Evolutionary conservation across 768 basidiomycete species (phyloP), one percentile per base, ranked within the genome.

Genomic region (Kwoniella botswanensis): DNA sequence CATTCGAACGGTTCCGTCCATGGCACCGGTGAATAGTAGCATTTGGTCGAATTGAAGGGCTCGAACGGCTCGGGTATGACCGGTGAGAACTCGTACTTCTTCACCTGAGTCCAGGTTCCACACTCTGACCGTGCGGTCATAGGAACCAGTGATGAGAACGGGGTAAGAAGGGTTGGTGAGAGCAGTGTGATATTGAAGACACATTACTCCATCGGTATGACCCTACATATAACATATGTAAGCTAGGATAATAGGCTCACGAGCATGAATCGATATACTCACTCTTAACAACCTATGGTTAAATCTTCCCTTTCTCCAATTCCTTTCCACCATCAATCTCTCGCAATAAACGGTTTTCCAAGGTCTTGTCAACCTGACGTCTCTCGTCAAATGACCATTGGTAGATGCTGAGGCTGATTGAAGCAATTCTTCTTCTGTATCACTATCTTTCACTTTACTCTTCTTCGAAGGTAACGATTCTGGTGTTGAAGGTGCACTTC

Each of bases 281-380:
- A 80, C 80, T 76, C 91, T 90, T 66, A 98, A 86, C 0, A 90
- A 92, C 58, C 91, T 91, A 46, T 91, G 91, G 5, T 88, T 90
- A 84, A 90, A 96, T 42, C 93, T 89, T 11, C 96, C 96, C 56
- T 93, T 90, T 21, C 96, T 89, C 97, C 97, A 99, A 83, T 99
- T 99, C 59, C 94, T 89, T 84, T 98, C 97, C 55, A 99, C 89
- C 21, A 91, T 90, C 83, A 98, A 89, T n/a, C 97, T 91, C 82
- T 99, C 97, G 80, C 92, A 93, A 84, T 98, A 99, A 21, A 99
- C 96, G 74, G 92, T 90, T 82, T 99, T 99, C 97, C 97, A 99
- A 0, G 96, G 97, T 55, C 94, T 89, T 17, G 93, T 95, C 68
- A 74, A 60, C 50, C 80, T 66, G 15, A 76, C 67, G 50, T 79